Conservation (phyloP, 805 yeast species). For the Blastobotrys americana region DNA sequence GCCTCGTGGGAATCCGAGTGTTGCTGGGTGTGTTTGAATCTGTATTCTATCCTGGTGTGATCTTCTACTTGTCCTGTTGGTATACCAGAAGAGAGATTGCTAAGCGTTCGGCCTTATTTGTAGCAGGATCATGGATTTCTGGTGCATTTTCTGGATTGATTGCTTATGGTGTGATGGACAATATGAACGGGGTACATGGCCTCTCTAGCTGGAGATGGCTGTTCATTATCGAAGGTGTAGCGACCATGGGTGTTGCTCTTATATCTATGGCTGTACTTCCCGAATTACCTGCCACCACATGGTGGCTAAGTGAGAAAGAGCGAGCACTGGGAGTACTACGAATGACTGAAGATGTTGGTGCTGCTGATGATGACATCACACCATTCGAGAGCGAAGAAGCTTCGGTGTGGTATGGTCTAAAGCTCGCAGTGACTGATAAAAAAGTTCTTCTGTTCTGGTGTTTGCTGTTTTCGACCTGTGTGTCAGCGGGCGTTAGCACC, state of each 20-base stretch:
- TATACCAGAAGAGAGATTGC: conserved; percentile 45
- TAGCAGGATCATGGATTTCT: conserved; percentile 42
- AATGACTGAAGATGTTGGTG: conserved; percentile 18
- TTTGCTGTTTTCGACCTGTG: conserved; percentile 3
- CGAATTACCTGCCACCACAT: conserved; percentile 42
- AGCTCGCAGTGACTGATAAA: conserved; percentile 19
- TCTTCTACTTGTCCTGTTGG: conserved; percentile 49
- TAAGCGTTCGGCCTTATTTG: conserved; percentile 43
- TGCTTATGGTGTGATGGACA: conserved; percentile 45
- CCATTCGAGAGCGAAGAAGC: neutral
- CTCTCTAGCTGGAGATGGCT: conserved; percentile 49
- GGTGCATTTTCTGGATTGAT: conserved; percentile 52
- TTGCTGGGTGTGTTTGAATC: conserved; percentile 45
- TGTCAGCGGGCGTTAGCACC: conserved; percentile 46
- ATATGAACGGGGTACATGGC: conserved; percentile 37
- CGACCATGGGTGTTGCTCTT: conserved; percentile 42
- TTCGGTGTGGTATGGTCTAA: neutral
- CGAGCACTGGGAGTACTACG: conserved; percentile 16
- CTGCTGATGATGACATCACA: conserved; percentile 8
- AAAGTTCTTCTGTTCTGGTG: conserved; percentile 26
- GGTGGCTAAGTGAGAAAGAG: conserved; percentile 18
- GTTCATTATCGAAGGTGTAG: conserved; percentile 49
- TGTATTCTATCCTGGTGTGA: conserved; percentile 42
- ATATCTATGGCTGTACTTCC: conserved; percentile 44
- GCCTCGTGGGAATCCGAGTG: conserved; percentile 39